Conservation (phyloP, 2,329 filamentous ascomycete species). For the Didymella lethalis region DNA sequence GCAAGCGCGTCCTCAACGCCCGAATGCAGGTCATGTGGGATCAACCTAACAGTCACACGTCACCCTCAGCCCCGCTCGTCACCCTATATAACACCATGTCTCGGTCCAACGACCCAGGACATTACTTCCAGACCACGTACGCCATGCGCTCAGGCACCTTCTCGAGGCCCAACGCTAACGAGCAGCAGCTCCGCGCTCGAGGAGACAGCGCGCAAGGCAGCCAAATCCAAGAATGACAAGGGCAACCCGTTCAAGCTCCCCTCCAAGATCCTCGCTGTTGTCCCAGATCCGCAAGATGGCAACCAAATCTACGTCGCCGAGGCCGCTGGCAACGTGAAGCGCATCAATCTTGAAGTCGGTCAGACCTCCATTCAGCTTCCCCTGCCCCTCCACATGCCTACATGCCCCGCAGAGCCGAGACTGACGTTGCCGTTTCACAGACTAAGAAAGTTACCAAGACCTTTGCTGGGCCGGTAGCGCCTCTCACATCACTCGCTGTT, state of each 20-base stretch:
- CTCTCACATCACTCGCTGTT: slow-evolving; percentile 61
- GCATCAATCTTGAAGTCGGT: slow-evolving; percentile 78
- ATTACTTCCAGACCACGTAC: slow-evolving; percentile 95
- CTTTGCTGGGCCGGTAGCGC: slow-evolving; percentile 79
- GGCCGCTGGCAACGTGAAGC: slow-evolving; percentile 80
- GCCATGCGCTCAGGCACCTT: slow-evolving; percentile 40
- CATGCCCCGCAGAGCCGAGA: slow-evolving; percentile 5
- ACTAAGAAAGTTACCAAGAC: slow-evolving; percentile 52
- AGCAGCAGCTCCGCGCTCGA: slow-evolving; percentile 57
- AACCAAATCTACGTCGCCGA: slow-evolving; percentile 80
- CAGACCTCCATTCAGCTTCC: slow-evolving; percentile 39
- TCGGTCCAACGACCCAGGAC: slow-evolving; percentile 67
- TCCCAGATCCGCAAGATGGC: slow-evolving; percentile 69
- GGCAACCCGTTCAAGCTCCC: slow-evolving; percentile 81
- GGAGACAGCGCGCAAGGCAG: slow-evolving; percentile 68
- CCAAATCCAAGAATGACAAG: slow-evolving; percentile 80
- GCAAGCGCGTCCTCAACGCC: slow-evolving; percentile 13
- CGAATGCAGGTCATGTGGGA: slow-evolving; percentile 15
- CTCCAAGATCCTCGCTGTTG: slow-evolving; percentile 83
- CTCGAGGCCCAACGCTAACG: slow-evolving; percentile 29
- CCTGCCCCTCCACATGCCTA: not conserved
- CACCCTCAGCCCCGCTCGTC: slow-evolving; percentile 15
- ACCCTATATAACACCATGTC: slow-evolving; percentile 42
- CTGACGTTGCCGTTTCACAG: slow-evolving; percentile 30
- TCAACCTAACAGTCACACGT: slow-evolving; percentile 20